phyloP scores from a whole-genome alignment of 257 asterid genomes.

The Gentiana macrophylla region DNA sequence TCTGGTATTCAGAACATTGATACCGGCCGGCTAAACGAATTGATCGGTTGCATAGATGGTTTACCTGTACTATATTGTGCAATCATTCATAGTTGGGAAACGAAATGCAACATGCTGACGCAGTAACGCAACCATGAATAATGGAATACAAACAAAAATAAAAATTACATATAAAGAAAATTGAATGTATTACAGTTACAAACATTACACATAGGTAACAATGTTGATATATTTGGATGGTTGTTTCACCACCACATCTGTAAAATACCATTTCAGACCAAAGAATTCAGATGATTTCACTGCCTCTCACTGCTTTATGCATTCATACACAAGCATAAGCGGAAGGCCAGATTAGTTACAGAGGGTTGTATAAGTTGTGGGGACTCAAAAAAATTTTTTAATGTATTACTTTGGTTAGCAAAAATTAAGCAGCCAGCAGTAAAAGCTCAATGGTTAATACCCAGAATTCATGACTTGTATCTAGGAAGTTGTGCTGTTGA shows the following conservation, averaged over 20 bases:
- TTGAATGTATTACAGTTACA: too few relatives aligned
- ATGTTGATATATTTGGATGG: background rate
- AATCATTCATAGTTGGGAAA: too few relatives aligned
- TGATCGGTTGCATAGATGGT: too few relatives aligned
- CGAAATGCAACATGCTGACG: too few relatives aligned
- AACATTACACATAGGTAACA: background rate
- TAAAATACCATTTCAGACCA: constrained; percentile 1
- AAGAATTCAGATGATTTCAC: background rate
- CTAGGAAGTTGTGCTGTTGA: constrained; percentile 16
- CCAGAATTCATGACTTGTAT: background rate
- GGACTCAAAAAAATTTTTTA: constrained; percentile 5
- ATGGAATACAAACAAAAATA: too few relatives aligned
- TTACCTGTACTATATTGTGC: too few relatives aligned
- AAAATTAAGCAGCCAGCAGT: constrained; percentile 24
- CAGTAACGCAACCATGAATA: too few relatives aligned
- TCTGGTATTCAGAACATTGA: too few relatives aligned
- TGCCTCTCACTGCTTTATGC: constrained; percentile 18
- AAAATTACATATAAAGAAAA: too few relatives aligned
- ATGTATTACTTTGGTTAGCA: constrained; percentile 11
- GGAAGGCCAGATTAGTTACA: constrained; percentile 20
- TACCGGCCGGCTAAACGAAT: too few relatives aligned
- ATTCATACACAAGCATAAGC: constrained; percentile 18
- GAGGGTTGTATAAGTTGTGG: constrained; percentile 7
- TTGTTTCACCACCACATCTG: background rate
- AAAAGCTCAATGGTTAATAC: constrained; percentile 4